Evolutionary conservation across 176 grass and related monocot species (phyloP), one percentile per base, ranked within the genome.

Genomic region (Juncus effusus): DNA sequence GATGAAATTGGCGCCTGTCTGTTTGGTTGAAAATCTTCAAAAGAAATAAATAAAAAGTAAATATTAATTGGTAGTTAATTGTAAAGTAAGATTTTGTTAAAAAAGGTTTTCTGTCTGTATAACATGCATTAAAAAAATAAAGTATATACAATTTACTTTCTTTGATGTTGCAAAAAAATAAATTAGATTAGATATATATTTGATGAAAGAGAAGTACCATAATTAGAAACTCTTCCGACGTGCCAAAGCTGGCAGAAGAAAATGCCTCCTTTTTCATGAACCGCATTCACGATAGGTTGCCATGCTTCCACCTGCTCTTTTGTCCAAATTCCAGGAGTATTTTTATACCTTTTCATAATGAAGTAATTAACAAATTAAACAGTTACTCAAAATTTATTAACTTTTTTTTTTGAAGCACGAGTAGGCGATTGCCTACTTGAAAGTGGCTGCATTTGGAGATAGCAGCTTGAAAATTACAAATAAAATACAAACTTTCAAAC

Each of bases 171-270:
- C 19, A 28, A 28, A 28, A 28, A 28, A 28, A 28, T n/a, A n/a
- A 28, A 28, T 1, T 47, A 3, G 4, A 53, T 63, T 3, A 76
- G 59, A 2, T 1, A 36, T 78, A 12, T 42, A 50, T 42, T 53
- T 16, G 59, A 80, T 10, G 9, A 7, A 13, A 36, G 36, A 73
- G 59, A 73, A 42, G 5, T 82, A 85, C 87, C 65, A 61, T 77
- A 56, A 71, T 57, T 85, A 3, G 84, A 87, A 58, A 82, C 76
- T 14, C 85, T 78, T 56, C 87, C 84, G 15, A 69, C 80, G 2
- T 87, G 88, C 77, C 80, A 87, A 51, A 91, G 78, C 55, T 87
- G 84, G 68, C 77, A 83, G 52, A 90, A 91, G 73, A 91, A 87
- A 56, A 78, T 59, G 10, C 80, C 83, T 51, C 83, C 83, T 64